These are phyloP conservation scores for Guyanaporus albipodus DNA, from an alignment of 768 basidiomycete species.

Conservation along the genomic window DNA sequence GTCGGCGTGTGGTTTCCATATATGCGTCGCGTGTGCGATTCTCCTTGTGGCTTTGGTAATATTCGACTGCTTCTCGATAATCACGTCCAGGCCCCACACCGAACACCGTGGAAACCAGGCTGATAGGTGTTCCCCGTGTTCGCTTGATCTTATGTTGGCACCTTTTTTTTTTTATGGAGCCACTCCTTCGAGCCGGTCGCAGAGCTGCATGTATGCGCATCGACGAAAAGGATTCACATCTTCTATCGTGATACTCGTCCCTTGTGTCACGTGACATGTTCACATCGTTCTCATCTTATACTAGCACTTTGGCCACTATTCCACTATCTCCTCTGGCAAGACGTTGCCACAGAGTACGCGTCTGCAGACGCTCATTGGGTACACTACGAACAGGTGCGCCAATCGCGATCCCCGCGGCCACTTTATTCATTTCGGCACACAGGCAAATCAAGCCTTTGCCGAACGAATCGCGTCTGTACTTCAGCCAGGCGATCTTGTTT, in stretches of 20 bases:
- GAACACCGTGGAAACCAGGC: neutral
- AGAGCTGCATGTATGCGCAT: neutral
- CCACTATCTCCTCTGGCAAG: slow-evolving; percentile 98
- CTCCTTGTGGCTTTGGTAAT: neutral
- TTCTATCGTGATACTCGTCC: neutral
- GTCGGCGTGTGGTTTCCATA: slow-evolving; percentile 10
- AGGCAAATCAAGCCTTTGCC: slow-evolving; percentile 85
- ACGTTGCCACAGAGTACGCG: slow-evolving; percentile 85
- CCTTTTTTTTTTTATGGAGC: neutral
- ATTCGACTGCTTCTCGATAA: slow-evolving; percentile 2
- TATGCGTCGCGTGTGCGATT: slow-evolving; percentile 5
- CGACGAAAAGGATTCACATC: slow-evolving; percentile 1
- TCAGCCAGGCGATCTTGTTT: slow-evolving; percentile 85
- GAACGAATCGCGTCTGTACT: slow-evolving; percentile 69
- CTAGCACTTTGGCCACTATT: slow-evolving; percentile 98
- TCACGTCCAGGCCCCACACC: no score
- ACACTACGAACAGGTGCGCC: slow-evolving; percentile 27
- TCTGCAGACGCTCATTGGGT: slow-evolving; percentile 79
- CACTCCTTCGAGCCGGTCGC: no score
- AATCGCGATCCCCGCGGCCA: neutral
- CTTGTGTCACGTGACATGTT: slow-evolving; percentile 3
- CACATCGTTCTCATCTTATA: slow-evolving; percentile 4
- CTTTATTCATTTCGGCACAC: slow-evolving; percentile 32
- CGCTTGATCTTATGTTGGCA: slow-evolving; percentile 5
- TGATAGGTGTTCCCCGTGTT: slow-evolving; percentile 1